Conservation (phyloP, 768 basidiomycete species). For the Auricularia sp. region DNA sequence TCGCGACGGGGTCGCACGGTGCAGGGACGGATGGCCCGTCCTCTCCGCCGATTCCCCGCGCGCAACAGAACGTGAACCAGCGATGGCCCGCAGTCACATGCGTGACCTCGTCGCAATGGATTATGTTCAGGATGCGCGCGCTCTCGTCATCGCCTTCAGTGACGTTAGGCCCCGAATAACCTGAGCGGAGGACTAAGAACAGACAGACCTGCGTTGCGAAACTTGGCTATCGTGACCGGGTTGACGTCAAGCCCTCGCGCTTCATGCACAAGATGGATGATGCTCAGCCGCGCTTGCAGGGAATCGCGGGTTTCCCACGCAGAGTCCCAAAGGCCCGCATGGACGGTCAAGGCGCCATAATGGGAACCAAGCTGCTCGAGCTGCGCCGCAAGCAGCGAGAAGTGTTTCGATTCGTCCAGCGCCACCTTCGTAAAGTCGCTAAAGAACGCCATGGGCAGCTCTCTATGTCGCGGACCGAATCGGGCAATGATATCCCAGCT, state of each 20-base stretch:
- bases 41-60: conserved; percentile 13
- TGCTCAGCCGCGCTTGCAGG: conserved; percentile 61
- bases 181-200: not conserved
- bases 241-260: conserved; percentile 79
- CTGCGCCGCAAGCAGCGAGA: conserved; percentile 56
- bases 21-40: not conserved
- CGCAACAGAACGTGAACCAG: conserved; percentile 76
- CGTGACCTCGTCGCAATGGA: conserved; percentile 73
- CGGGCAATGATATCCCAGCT: conserved; percentile 82
- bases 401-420: conserved; percentile 80
- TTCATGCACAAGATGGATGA: conserved; percentile 81
- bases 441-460: conserved; percentile 67
- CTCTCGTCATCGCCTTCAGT: conserved; percentile 45
- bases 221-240: conserved; percentile 66
- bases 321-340: conserved; percentile 73
- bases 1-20: conserved; percentile 42
- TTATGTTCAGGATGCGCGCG: conserved; percentile 58
- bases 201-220: conserved; percentile 41
- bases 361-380: conserved; percentile 52
- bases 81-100: conserved; percentile 76
- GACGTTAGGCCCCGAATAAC: no score
- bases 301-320: conserved; percentile 58
- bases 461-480: conserved; percentile 49
- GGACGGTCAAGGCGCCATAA: conserved; percentile 63
- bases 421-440: conserved; percentile 78